Evolutionary conservation across 139 green algal genomes (phyloP), one percentile per base, ranked within the genome.

Genomic region (Chlorella ohadii): DNA sequence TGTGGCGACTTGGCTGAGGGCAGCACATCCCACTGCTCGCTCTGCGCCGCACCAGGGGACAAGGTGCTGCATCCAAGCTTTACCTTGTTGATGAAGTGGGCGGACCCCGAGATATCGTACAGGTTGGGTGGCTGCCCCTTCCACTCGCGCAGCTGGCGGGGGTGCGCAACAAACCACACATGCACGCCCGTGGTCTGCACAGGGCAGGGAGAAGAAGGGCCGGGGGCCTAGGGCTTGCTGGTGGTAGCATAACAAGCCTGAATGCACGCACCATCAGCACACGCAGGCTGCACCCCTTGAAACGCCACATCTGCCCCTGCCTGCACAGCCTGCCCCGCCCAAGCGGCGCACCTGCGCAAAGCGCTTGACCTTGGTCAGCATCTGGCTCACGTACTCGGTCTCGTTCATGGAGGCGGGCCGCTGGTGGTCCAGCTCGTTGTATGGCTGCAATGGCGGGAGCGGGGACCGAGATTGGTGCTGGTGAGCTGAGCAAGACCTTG

Each of bases 141-240:
- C 96, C 95, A 98, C 44, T 95, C 87, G n/a, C 84, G 85, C 84
- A 98, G 80, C 88, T 97, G 93, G 22, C 92, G 87, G 0, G 97
- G 97, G 89, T 99, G 97, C 41, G 96, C 97, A 41, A 99, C 97
- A 85, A 99, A 96, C 96, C 96, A 99, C 28, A 99, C 97, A 85
- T 99, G 97, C 66, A 97, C 94, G 39, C 94, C 86, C 39, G 81
- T 74, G 44, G 82, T 87, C 67, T 89, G 68, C 33, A 20, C 17
- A 33, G 28, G 44, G 38, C 22, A 51, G 78, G 31, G 31, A 11
- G 39, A 25, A 5, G 79, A 22, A 23, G 33, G 12, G 25, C 5
- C 6, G 22, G 23, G 51, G 23, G 79, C 47, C n/a, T 34, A 22
- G 15, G 51, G 15, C 51, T 23, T 59, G 51, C 44, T 55, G 44